Percentiles rank a stretch among this genome's conserved stretches.
Conservation (phyloP, 331 rosid genomes). For the Malus hybrid region DNA sequence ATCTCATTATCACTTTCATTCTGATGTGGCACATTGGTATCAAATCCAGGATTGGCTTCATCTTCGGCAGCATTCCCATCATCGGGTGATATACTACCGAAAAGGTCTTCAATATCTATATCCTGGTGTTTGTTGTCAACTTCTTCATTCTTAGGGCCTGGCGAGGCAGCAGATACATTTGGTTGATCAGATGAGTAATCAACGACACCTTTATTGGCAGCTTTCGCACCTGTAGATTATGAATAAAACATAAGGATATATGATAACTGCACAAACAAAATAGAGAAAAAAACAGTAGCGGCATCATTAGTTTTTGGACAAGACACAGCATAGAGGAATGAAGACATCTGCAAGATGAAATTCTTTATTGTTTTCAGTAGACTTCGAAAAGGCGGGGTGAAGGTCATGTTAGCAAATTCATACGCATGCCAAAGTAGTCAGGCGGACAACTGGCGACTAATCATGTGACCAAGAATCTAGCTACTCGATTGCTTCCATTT, state of each 20-base stretch:
- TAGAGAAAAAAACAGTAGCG: background rate
- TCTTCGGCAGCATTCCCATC: constrained; percentile 52
- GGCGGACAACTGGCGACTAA: background rate
- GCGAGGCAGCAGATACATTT: constrained; percentile 34
- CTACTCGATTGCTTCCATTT: background rate
- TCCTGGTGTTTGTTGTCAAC: constrained; percentile 62
- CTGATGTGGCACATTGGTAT: constrained; percentile 43
- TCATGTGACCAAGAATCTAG: background rate
- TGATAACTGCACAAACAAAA: constrained; percentile 10
- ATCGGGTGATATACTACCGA: constrained; percentile 57
- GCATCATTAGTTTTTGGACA: background rate
- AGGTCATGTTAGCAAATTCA: background rate
- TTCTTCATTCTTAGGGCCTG: constrained; percentile 47
- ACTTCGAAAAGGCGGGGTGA: background rate
- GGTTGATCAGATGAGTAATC: constrained; percentile 45
- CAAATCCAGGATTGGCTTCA: constrained; percentile 51
- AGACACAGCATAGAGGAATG: background rate
- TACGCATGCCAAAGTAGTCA: background rate
- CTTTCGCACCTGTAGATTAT: constrained; percentile 43
- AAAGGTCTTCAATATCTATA: constrained; percentile 58
- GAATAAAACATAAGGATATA: background rate
- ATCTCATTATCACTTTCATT: constrained; percentile 79
- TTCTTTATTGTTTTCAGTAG: background rate
- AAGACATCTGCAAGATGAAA: background rate
- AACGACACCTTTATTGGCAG: constrained; percentile 33